Conservation (phyloP, 192 early-diverging fungal genomes). For the Coemansia sp. region DNA sequence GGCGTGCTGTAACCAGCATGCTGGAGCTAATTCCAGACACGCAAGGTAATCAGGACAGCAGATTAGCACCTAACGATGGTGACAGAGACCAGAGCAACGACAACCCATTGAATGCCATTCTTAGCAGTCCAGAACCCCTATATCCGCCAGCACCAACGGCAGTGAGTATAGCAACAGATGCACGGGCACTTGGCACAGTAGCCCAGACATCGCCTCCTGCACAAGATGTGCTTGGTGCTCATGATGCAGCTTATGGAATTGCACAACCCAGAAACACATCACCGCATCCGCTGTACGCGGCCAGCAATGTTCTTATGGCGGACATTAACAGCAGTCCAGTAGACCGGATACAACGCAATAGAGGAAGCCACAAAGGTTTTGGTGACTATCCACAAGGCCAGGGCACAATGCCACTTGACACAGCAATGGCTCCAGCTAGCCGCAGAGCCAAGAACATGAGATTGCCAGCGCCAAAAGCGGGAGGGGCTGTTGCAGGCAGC, state of each 20-base stretch:
- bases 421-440: not conserved
- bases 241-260: not conserved
- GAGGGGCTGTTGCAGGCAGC: not conserved
- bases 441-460: not conserved
- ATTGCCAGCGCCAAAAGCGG: not conserved
- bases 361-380: no score
- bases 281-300: not conserved
- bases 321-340: not conserved
- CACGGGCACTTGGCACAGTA: not conserved
- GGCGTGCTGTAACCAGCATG: no score
- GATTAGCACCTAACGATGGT: no score
- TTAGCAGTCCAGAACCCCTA: no score
- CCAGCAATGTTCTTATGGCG: not conserved
- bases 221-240: not conserved
- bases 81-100: no score
- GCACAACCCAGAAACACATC: not conserved
- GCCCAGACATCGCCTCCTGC: constrained; percentile 1
- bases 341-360: not conserved
- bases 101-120: no score
- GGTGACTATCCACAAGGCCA: not conserved
- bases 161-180: not conserved
- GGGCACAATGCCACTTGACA: not conserved
- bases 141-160: not conserved
- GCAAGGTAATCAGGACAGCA: no score
- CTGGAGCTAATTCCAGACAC: no score